Evolutionary conservation across 2,329 filamentous ascomycete species (phyloP), one percentile per base, ranked within the genome.

Genomic region (Fusarium odoratissimum): DNA sequence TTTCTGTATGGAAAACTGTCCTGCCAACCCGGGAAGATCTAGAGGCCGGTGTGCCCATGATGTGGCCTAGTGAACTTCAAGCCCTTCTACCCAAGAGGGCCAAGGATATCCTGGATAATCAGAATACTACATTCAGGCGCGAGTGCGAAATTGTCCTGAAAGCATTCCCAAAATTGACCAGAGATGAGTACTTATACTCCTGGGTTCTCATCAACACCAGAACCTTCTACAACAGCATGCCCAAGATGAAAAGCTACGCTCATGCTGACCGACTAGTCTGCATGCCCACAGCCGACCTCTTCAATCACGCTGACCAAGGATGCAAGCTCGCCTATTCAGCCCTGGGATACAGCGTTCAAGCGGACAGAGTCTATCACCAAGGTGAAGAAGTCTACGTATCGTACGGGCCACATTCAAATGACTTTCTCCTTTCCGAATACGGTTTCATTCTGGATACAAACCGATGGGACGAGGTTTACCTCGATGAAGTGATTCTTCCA

Each of bases 261-360:
- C 76, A 81, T 75, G 80, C 87, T 73, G 91, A 93, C 74, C 89
- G 89, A 76, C 89, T 93, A 84, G 89, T 89, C 14, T 86, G 94
- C 73, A 91, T 91, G 79, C 92, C 92, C 1, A 91, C 93, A 40
- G 90, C 91, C 3, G 92, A 95, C 79, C 89, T 93, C 61, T 91
- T 94, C 84, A 95, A 89, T 74, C 87, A 88, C 72, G 80, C 82
- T 28, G 82, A 84, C 31, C 72, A 72, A 17, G 85, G 86, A 12
- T 91, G 90, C 78, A 79, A 83, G 23, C 89, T 91, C 0, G 79
- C 81, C 6, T 89, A 88, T 76, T 79, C 83, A 9, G 81, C 86
- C 42, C 73, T 73, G 14, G 85, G 86, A 33, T 91, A 90, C 41
- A 91, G 89, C 79, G 80, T 83, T 19, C 89, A 90, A 1, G 77